phyloP scores from a whole-genome alignment of 2,329 filamentous ascomycete genomes.

The Bipolaris oryzae region DNA sequence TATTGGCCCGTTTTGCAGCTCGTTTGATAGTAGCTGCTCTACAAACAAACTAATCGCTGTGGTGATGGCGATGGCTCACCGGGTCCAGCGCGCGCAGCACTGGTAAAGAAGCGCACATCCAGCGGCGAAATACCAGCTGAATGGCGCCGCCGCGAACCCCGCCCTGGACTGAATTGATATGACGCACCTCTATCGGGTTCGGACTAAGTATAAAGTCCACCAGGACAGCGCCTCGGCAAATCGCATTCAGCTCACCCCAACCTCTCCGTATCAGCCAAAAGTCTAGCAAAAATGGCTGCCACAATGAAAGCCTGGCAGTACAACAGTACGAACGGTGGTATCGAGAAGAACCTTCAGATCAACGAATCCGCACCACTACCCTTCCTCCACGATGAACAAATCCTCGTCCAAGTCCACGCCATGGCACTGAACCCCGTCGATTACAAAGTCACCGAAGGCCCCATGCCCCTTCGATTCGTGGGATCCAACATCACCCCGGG shows the following conservation, averaged over 20 bases:
- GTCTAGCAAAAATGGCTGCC: conserved; percentile 20
- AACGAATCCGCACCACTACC: conserved; percentile 52
- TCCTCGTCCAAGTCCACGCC: conserved; percentile 62
- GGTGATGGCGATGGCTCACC: neutral
- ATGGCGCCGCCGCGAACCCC: conserved; percentile 5
- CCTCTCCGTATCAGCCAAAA: neutral
- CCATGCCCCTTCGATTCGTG: conserved; percentile 35
- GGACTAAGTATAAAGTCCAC: conserved; percentile 6
- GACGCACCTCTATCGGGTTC: conserved; percentile 4
- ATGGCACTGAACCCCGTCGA: conserved; percentile 67
- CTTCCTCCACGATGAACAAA: conserved; percentile 49
- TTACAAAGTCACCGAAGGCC: conserved; percentile 65
- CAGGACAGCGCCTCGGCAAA: neutral
- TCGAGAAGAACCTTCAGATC: conserved; percentile 62
- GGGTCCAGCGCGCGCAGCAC: neutral
- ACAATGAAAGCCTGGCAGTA: conserved; percentile 67
- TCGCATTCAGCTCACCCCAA: neutral
- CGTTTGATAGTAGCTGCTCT: neutral
- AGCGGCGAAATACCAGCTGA: neutral
- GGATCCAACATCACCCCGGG: conserved; percentile 52
- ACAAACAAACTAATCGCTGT: neutral
- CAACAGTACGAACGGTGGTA: conserved; percentile 50
- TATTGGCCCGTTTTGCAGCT: neutral
- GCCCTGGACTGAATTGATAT: conserved; percentile 9
- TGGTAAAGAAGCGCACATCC: neutral